A percentile compares a stretch with the other conserved stretches of the same genome.
phyloP scores from a whole-genome alignment of 1,284 basidiomycete genomes.

The Malassezia arunalokei region DNA sequence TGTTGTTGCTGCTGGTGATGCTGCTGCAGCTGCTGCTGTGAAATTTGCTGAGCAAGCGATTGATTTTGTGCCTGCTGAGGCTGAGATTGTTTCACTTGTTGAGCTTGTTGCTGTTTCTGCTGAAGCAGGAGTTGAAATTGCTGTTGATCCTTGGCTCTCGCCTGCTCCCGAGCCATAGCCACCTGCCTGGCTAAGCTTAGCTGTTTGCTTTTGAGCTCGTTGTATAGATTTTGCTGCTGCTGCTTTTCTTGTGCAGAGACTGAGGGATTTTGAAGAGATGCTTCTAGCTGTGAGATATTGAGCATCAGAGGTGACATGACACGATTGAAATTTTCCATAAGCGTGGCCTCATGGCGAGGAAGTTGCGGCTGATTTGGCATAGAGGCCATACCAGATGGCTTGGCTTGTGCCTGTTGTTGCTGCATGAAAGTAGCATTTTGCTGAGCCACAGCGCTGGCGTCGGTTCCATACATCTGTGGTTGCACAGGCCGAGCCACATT shows the following conservation, averaged over 20 bases:
- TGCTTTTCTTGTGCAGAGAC: constrained; percentile 31
- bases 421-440: not conserved
- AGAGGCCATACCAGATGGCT: not conserved
- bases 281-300: constrained; percentile 29
- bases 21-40: not conserved
- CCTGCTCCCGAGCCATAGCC: constrained; percentile 26
- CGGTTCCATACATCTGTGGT: not conserved
- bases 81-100: not conserved
- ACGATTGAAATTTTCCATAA: constrained; percentile 33
- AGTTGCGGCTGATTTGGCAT: constrained; percentile 8
- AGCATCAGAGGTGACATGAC: constrained; percentile 28
- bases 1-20: not conserved
- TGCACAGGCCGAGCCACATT: constrained; percentile 10
- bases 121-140: constrained; percentile 15
- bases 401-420: constrained; percentile 15
- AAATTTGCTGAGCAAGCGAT: not conserved
- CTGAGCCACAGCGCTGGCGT: not conserved
- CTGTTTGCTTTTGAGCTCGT: constrained; percentile 29
- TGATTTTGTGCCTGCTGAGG: not conserved
- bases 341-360: constrained; percentile 26
- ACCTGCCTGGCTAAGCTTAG: constrained; percentile 32
- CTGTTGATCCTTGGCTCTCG: constrained; percentile 27
- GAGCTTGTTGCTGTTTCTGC: constrained; percentile 11
- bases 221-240: constrained; percentile 28
- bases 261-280: constrained; percentile 21